These are phyloP conservation scores for Setomelanomma holmii DNA, from an alignment of 2,329 filamentous ascomycete genomes.

Conservation along the genomic window DNA sequence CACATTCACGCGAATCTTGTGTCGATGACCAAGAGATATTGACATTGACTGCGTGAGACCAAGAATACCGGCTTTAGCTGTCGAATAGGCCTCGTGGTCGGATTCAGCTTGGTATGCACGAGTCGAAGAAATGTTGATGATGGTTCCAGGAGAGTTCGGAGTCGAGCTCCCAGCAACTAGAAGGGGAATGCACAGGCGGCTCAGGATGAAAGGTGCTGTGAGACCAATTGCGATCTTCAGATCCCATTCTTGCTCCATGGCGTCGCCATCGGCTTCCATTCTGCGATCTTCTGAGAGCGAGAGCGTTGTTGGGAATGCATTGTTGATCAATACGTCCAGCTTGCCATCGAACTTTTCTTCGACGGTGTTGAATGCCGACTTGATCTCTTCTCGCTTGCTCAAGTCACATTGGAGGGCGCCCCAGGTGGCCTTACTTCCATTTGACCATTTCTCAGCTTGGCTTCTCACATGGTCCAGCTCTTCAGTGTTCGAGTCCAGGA, in stretches of 20 bases:
- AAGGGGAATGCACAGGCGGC: constrained; percentile 40
- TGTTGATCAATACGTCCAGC: constrained; percentile 46
- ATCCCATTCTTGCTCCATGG: constrained; percentile 44
- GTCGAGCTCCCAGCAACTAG: constrained; percentile 28
- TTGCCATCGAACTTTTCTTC: constrained; percentile 44
- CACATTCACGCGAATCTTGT: constrained; percentile 57
- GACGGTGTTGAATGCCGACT: constrained; percentile 44
- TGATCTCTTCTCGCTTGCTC: constrained; percentile 48
- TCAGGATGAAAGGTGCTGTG: constrained; percentile 43
- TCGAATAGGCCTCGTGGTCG: constrained; percentile 59
- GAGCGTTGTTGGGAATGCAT: constrained; percentile 41
- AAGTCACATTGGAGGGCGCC: constrained; percentile 48
- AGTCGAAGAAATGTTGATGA: constrained; percentile 60
- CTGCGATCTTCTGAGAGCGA: constrained; percentile 28
- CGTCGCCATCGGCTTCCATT: constrained; percentile 42
- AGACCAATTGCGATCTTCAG: constrained; percentile 42
- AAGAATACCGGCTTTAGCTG: constrained; percentile 59
- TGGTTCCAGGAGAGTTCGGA: constrained; percentile 34
- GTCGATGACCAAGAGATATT: constrained; percentile 52
- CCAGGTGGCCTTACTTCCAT: constrained; percentile 21
- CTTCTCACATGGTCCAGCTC: constrained; percentile 49
- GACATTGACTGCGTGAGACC: constrained; percentile 60
- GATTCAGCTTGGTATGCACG: constrained; percentile 58
- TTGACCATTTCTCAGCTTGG: constrained; percentile 35
- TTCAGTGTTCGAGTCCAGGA: constrained; percentile 53